Conservation (phyloP, 1,139 yeast genomes). For the Debaryomycetaceae sp. region DNA sequence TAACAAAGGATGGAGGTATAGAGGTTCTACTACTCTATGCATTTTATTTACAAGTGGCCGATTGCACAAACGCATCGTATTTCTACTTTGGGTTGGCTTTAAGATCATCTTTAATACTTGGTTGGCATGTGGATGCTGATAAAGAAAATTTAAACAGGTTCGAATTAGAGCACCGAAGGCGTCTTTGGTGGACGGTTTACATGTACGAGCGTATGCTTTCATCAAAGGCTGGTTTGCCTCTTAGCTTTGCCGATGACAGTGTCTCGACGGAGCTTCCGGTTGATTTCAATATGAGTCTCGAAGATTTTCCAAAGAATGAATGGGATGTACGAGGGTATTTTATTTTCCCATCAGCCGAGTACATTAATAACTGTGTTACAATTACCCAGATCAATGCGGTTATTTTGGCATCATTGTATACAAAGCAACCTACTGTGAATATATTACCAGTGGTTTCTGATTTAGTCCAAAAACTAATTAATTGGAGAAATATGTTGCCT, state of each 20-base stretch:
- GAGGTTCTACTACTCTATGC: constrained; percentile 77
- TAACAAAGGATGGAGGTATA: constrained; percentile 77
- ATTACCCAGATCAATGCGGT: constrained; percentile 79
- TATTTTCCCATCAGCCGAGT: constrained; percentile 78
- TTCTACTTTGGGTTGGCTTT: constrained; percentile 78
- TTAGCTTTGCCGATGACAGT: constrained; percentile 74
- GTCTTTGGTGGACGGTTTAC: constrained; percentile 91
- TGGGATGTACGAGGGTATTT: constrained; percentile 49
- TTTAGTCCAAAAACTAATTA: constrained; percentile 62
- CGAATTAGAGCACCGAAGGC: constrained; percentile 74
- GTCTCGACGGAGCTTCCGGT: constrained; percentile 74
- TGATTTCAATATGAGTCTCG: constrained; percentile 58
- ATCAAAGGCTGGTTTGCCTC: constrained; percentile 80
- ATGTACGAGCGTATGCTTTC: constrained; percentile 85
- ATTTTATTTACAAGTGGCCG: constrained; percentile 80
- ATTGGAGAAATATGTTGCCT: constrained; percentile 69
- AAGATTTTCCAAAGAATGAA: constrained; percentile 55
- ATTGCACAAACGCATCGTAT: constrained; percentile 78
- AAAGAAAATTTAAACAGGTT: constrained; percentile 58
- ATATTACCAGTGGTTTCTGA: constrained; percentile 73
- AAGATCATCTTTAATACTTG: constrained; percentile 68
- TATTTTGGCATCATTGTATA: constrained; percentile 67
- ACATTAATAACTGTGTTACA: constrained; percentile 72
- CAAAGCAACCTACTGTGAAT: constrained; percentile 71
- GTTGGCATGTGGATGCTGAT: constrained; percentile 83